Percentiles rank a stretch among this genome's conserved stretches.
Evolutionary conservation across 345 rosid genomes (phyloP).

Genomic region (Arabis hirsuta): DNA sequence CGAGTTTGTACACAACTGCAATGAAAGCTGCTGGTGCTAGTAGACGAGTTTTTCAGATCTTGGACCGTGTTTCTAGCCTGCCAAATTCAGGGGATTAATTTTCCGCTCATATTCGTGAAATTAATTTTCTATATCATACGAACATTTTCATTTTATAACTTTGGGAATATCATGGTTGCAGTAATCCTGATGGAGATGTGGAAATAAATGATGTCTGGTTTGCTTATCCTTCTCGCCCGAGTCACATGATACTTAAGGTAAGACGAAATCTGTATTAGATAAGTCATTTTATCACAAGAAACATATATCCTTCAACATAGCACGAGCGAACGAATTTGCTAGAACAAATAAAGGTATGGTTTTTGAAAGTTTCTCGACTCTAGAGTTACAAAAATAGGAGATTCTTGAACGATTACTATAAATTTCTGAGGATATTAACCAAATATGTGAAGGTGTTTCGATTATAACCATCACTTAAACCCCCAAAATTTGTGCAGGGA

Average conservation of each 20-base stretch:
- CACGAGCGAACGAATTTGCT: too few species aligned
- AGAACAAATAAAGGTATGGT: too few species aligned
- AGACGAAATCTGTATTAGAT: not conserved
- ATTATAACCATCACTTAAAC: conserved; percentile 1
- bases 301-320: not conserved
- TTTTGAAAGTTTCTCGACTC: too few species aligned
- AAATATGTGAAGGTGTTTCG: not conserved
- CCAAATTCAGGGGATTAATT: conserved; percentile 71
- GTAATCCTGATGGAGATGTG: conserved; percentile 86
- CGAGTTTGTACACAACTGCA: conserved; percentile 82
- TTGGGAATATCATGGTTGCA: conserved; percentile 40
- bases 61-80: conserved; percentile 88
- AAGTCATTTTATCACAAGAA: not conserved
- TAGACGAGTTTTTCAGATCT: conserved; percentile 87
- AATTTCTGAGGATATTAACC: not conserved
- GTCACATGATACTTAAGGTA: conserved; percentile 92
- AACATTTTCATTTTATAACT: not conserved
- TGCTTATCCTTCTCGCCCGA: conserved; percentile 96
- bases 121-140: not conserved
- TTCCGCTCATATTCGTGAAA: conserved; percentile 7
- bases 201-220: conserved; percentile 92
- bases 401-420: not conserved
- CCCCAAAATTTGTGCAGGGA: conserved; percentile 54
- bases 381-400: not conserved
- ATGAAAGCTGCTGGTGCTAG: conserved; percentile 99